phyloP scores from a whole-genome alignment of 345 rosid genomes.

The Salix exigua region DNA sequence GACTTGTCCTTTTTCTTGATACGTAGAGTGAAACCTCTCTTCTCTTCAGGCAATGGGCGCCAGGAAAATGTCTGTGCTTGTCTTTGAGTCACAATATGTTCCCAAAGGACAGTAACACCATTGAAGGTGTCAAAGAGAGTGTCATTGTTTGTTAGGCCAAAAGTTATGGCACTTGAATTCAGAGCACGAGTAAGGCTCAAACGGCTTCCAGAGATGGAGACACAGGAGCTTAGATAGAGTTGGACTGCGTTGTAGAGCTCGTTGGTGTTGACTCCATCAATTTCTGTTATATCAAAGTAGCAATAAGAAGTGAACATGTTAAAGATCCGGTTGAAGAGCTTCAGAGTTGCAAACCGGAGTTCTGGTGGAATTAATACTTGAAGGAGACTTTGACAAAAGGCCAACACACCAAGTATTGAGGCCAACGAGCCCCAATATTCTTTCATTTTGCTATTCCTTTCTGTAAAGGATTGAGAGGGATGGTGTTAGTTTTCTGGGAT shows the following conservation, averaged over 20 bases:
- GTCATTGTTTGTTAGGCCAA: slow-evolving; percentile 81
- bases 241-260: slow-evolving; percentile 99
- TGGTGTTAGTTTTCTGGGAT: background rate
- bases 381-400: slow-evolving; percentile 73
- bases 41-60: slow-evolving; percentile 96
- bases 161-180: slow-evolving; percentile 84
- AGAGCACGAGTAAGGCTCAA: slow-evolving; percentile 79
- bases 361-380: slow-evolving; percentile 79
- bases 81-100: slow-evolving; percentile 79
- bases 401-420: slow-evolving; percentile 74
- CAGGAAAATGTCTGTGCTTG: slow-evolving; percentile 76
- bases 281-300: slow-evolving; percentile 90
- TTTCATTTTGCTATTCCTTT: slow-evolving; percentile 34
- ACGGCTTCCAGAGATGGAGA: slow-evolving; percentile 71
- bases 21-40: slow-evolving; percentile 78
- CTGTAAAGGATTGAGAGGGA: background rate
- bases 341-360: slow-evolving; percentile 66
- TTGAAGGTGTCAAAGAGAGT: slow-evolving; percentile 57
- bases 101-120: slow-evolving; percentile 71
- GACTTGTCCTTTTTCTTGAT: slow-evolving; percentile 65
- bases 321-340: slow-evolving; percentile 49
- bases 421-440: slow-evolving; percentile 83
- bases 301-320: slow-evolving; percentile 59
- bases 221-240: slow-evolving; percentile 77
- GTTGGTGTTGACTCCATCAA: slow-evolving; percentile 97